Conservation (phyloP, 1,284 basidiomycete genomes). For the Cronartium quercuum region DNA sequence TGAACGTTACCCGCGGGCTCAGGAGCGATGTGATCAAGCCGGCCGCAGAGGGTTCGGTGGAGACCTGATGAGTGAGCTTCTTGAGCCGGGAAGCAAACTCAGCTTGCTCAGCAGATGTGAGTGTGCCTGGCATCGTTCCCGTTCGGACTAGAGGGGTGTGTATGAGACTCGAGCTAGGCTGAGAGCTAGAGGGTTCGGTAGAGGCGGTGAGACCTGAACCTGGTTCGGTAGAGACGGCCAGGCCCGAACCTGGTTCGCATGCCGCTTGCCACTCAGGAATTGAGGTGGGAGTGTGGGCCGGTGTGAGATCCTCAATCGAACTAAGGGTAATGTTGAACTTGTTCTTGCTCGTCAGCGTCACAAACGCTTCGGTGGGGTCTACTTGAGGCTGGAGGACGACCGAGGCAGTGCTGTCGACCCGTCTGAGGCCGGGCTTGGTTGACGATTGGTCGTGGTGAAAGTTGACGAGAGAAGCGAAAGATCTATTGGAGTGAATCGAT, state of each 20-base stretch:
- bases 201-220: background rate
- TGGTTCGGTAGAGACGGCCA: background rate
- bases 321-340: constrained; percentile 25
- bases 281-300: background rate
- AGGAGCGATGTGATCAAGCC: constrained; percentile 18
- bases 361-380: constrained; percentile 25
- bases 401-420: constrained; percentile 18
- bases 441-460: background rate
- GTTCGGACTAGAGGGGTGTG: background rate
- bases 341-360: constrained; percentile 19
- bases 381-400: constrained; percentile 30
- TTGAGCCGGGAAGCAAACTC: constrained; percentile 17
- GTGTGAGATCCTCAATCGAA: constrained; percentile 12
- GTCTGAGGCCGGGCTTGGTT: constrained; percentile 1
- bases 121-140: background rate
- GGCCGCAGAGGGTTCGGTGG: background rate
- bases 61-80: background rate
- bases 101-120: background rate
- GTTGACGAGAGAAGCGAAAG: background rate
- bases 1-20: constrained; percentile 26
- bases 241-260: background rate
- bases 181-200: background rate
- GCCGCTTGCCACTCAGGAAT: background rate
- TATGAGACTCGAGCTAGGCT: background rate
- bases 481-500: background rate